Conservation (phyloP, 1,284 basidiomycete genomes). For the Bjerkandera adusta region DNA sequence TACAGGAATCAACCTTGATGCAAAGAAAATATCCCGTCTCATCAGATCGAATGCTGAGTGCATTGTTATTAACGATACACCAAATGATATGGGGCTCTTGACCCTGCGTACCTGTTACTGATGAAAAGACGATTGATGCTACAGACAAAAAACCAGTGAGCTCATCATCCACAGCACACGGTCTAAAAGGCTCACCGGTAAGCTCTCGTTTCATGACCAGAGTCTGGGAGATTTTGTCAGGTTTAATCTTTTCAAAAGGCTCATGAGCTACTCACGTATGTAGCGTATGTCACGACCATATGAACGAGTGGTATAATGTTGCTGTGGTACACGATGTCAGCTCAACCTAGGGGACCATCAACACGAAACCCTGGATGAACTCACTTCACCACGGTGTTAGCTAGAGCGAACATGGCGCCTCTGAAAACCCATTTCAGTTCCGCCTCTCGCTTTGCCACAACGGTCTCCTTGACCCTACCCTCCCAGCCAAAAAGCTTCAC, state of each 20-base stretch:
- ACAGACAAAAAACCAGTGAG: slow-evolving; percentile 5
- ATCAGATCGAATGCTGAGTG: slow-evolving; percentile 40
- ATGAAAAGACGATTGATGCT: slow-evolving; percentile 40
- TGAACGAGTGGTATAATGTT: slow-evolving; percentile 61
- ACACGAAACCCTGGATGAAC: not conserved
- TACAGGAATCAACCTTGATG: slow-evolving; percentile 26
- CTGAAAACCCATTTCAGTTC: slow-evolving; percentile 51
- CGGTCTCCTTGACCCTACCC: slow-evolving; percentile 38
- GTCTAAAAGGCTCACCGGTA: slow-evolving; percentile 20
- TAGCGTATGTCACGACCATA: slow-evolving; percentile 66
- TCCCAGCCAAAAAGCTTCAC: slow-evolving; percentile 62
- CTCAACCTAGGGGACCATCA: not conserved
- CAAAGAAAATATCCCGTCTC: too few relatives aligned
- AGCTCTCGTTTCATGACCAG: slow-evolving; percentile 32
- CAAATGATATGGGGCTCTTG: too few relatives aligned
- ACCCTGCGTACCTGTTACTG: slow-evolving; percentile 37
- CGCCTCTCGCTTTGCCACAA: slow-evolving; percentile 48
- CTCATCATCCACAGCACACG: not conserved
- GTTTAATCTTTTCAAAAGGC: not conserved
- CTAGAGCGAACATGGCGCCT: slow-evolving; percentile 37
- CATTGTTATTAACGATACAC: too few relatives aligned
- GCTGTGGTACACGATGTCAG: slow-evolving; percentile 32
- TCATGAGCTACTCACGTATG: slow-evolving; percentile 37
- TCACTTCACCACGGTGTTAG: slow-evolving; percentile 37
- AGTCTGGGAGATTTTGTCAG: slow-evolving; percentile 30